Evolutionary conservation across 768 basidiomycete species (phyloP).

Genomic region (Collybiopsis luxurians): DNA sequence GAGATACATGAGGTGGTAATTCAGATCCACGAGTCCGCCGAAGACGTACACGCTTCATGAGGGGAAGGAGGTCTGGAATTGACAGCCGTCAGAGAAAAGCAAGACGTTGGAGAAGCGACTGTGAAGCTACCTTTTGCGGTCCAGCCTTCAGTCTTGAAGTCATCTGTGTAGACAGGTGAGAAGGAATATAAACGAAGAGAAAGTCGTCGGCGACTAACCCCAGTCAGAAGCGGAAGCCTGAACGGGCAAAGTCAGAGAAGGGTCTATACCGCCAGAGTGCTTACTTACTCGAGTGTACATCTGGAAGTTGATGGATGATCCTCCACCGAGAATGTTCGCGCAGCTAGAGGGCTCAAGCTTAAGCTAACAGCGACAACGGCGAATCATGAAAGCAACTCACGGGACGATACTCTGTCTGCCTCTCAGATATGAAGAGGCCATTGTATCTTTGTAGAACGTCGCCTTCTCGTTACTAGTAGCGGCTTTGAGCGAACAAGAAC

Average conservation of each 20-base stretch:
- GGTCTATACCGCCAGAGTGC: not conserved
- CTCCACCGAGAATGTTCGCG: slow-evolving; percentile 62
- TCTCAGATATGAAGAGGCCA: slow-evolving; percentile 53
- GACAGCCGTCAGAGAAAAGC: not conserved
- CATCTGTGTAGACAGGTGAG: slow-evolving; percentile 41
- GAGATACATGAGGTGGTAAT: not conserved
- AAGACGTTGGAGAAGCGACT: not conserved
- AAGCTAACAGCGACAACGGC: not conserved
- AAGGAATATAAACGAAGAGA: not conserved
- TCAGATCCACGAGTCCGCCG: not conserved
- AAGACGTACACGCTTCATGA: slow-evolving; percentile 61
- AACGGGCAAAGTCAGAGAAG: not conserved
- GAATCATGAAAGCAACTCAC: slow-evolving; percentile 31
- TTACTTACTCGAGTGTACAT: slow-evolving; percentile 63
- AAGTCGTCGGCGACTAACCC: slow-evolving; percentile 37
- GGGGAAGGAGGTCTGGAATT: slow-evolving; percentile 56
- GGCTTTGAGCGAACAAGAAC: not conserved
- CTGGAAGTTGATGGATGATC: slow-evolving; percentile 76
- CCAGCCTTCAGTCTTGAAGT: slow-evolving; percentile 73
- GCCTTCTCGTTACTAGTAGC: slow-evolving; percentile 65
- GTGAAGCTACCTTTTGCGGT: slow-evolving; percentile 48
- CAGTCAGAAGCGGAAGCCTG: slow-evolving; percentile 70
- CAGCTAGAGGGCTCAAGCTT: slow-evolving; percentile 36
- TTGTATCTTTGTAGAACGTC: slow-evolving; percentile 66
- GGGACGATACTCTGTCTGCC: slow-evolving; percentile 68